phyloP scores from a whole-genome alignment of 2,329 filamentous ascomycete species.

The Fonsecaea erecta region DNA sequence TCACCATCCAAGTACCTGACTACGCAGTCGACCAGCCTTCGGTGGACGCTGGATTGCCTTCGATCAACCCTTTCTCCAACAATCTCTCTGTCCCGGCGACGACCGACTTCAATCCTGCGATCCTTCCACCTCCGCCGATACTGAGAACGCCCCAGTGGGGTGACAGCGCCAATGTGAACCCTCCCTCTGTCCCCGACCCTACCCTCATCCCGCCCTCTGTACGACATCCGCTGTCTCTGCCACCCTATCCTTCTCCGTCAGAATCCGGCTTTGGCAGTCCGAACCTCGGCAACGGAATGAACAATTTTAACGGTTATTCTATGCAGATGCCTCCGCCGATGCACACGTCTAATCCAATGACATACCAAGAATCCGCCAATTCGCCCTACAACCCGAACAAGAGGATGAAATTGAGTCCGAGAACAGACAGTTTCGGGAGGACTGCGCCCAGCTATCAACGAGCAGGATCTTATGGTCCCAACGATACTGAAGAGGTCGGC shows the following conservation, averaged over 20 bases:
- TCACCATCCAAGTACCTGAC: conserved; percentile 12
- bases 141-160: conserved; percentile 35
- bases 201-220: conserved; percentile 12
- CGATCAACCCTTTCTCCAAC: conserved; percentile 16
- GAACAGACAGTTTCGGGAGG: conserved; percentile 33
- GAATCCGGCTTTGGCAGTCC: conserved; percentile 37
- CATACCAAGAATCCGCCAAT: conserved; percentile 30
- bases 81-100: conserved; percentile 8
- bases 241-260: conserved; percentile 36
- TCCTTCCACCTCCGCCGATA: conserved; percentile 33
- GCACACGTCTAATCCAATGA: conserved; percentile 36
- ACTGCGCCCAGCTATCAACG: conserved; percentile 21
- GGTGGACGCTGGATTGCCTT: conserved; percentile 20
- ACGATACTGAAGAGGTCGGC: conserved; percentile 31
- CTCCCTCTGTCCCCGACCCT: conserved; percentile 11
- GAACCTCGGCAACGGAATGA: conserved; percentile 30
- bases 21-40: conserved; percentile 22
- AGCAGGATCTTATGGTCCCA: conserved; percentile 33
- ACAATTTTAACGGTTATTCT: conserved; percentile 24
- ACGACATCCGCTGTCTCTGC: conserved; percentile 22
- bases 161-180: conserved; percentile 17
- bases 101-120: conserved; percentile 25
- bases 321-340: conserved; percentile 37
- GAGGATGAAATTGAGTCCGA: conserved; percentile 36
- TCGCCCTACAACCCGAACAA: conserved; percentile 37